A percentile compares a stretch with the other conserved stretches of the same genome.
phyloP scores from a whole-genome alignment of 768 basidiomycete genomes.

The Lenzites betulinus region DNA sequence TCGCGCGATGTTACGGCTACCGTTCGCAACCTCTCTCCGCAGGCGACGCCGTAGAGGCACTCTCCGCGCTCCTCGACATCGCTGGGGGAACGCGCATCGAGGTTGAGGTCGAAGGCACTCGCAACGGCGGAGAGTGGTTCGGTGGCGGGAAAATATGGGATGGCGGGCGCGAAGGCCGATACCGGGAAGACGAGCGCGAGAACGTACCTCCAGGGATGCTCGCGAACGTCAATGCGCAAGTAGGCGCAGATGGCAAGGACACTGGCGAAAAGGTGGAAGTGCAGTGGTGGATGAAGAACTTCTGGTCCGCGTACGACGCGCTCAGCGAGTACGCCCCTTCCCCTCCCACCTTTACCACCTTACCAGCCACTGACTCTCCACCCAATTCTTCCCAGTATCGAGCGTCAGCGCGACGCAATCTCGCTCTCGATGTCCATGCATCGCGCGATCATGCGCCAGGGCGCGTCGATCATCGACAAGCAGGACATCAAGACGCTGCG shows the following conservation, averaged over 20 bases:
- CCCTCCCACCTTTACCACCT: not conserved
- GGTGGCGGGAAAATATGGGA: constrained; percentile 84
- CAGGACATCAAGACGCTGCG: constrained; percentile 87
- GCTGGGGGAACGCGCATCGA: constrained; percentile 90
- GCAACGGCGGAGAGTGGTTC: constrained; percentile 96
- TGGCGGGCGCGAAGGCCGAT: constrained; percentile 38
- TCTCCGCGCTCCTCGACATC: constrained; percentile 85
- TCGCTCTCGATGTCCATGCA: constrained; percentile 90
- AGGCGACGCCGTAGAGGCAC: constrained; percentile 89
- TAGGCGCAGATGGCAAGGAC: constrained; percentile 21
- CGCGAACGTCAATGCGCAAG: constrained; percentile 28
- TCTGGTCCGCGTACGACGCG: constrained; percentile 95
- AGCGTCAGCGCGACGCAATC: constrained; percentile 72
- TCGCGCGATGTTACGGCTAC: constrained; percentile 90
- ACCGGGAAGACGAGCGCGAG: constrained; percentile 44
- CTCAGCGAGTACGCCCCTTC: constrained; percentile 75
- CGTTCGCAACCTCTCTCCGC: constrained; percentile 86
- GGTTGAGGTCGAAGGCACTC: constrained; percentile 83
- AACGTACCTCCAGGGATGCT: constrained; percentile 39
- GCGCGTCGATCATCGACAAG: constrained; percentile 96
- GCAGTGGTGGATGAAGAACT: constrained; percentile 87
- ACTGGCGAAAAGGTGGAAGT: constrained; percentile 31
- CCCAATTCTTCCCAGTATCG: constrained; percentile 51
- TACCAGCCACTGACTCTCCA: not conserved
- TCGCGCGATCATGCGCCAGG: constrained; percentile 90